Conservation (phyloP, 495 filamentous ascomycete species). For the Tuber aestivum region DNA sequence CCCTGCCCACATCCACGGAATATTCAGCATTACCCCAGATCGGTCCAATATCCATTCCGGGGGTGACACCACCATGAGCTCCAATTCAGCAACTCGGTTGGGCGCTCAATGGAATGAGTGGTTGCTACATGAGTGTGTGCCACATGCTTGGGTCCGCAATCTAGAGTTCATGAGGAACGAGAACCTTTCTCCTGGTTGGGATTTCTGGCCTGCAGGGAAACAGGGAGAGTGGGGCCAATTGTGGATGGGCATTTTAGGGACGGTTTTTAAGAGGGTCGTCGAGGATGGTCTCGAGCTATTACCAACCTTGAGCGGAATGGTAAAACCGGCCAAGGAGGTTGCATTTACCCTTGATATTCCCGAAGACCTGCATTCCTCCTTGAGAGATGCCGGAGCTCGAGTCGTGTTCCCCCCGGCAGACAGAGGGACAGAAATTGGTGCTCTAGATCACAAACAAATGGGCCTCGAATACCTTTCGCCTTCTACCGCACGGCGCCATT, state of each 20-base stretch:
- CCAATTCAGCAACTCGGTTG: slow-evolving; percentile 33
- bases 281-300: slow-evolving; percentile 13
- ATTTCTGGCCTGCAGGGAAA: slow-evolving; percentile 32
- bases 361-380: slow-evolving; percentile 16
- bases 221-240: slow-evolving; percentile 23
- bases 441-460: slow-evolving; percentile 2
- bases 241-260: slow-evolving; percentile 30
- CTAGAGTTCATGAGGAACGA: slow-evolving; percentile 18
- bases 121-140: slow-evolving; percentile 43
- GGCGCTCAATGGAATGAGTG: slow-evolving; percentile 45
- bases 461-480: slow-evolving; percentile 11
- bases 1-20: slow-evolving; percentile 47
- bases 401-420: slow-evolving; percentile 28
- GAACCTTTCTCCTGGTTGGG: slow-evolving; percentile 20
- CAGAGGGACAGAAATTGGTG: slow-evolving; percentile 13
- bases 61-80: slow-evolving; percentile 32
- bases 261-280: slow-evolving; percentile 24
- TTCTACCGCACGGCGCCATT: slow-evolving; percentile 8
- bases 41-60: slow-evolving; percentile 43
- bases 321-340: slow-evolving; percentile 13
- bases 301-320: slow-evolving; percentile 25
- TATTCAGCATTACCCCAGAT: slow-evolving; percentile 47
- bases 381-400: slow-evolving; percentile 19
- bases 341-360: slow-evolving; percentile 18
- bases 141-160: slow-evolving; percentile 42